These are phyloP conservation scores for Solanum verrucosum DNA, from an alignment of 257 asterid species.

Conservation along the genomic window DNA sequence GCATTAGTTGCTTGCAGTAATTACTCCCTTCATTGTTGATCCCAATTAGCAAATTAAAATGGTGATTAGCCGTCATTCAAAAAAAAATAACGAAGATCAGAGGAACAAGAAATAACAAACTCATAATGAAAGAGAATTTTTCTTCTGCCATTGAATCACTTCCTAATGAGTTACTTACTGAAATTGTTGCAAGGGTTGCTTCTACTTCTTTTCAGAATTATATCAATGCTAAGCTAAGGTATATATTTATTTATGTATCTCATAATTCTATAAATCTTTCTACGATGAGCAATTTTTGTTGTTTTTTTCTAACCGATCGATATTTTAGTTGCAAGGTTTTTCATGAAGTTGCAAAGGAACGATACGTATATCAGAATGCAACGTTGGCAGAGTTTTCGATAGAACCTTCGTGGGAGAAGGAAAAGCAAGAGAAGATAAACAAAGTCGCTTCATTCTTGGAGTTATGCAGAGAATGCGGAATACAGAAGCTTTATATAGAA, in stretches of 20 bases:
- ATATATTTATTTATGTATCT: background rate
- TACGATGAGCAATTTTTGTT: background rate
- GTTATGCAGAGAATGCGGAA: background rate
- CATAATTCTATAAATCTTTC: background rate
- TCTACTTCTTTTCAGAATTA: background rate
- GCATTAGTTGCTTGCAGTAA: background rate
- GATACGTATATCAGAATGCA: background rate
- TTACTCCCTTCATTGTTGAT: background rate
- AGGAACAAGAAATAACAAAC: background rate
- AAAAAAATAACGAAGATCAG: background rate
- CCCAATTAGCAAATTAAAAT: background rate
- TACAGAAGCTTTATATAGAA: background rate
- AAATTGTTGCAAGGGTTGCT: background rate
- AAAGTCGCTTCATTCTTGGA: background rate
- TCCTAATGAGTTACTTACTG: background rate
- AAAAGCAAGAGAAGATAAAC: background rate
- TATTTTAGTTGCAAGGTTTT: background rate
- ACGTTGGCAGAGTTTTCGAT: background rate
- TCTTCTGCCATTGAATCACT: background rate
- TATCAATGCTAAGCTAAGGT: background rate
- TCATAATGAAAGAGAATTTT: background rate
- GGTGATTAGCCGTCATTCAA: background rate
- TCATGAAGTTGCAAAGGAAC: background rate
- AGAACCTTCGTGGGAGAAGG: background rate
- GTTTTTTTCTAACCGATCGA: background rate